These are phyloP conservation scores for Fusarium piperis DNA, from an alignment of 2,329 filamentous ascomycete genomes.

Conservation along the genomic window DNA sequence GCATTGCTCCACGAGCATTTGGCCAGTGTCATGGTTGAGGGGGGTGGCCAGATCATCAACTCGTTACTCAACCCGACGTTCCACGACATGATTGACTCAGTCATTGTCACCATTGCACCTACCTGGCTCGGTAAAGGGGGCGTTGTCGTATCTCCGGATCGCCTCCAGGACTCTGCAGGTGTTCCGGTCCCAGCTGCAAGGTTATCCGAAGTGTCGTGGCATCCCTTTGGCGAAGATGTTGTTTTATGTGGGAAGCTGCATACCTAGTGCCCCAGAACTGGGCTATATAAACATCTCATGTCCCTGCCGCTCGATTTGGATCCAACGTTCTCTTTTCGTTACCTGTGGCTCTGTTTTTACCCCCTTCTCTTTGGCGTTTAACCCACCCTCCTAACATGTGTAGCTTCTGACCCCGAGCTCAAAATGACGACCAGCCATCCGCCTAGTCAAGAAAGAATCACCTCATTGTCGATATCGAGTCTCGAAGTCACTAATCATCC, in stretches of 20 bases:
- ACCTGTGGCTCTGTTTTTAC: not conserved
- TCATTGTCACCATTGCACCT: conserved; percentile 90
- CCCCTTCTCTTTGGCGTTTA: not conserved
- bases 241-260: conserved; percentile 77
- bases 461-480: not conserved
- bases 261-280: conserved; percentile 26
- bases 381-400: not conserved
- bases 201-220: conserved; percentile 75
- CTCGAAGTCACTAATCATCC: not conserved
- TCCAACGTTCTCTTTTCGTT: not conserved
- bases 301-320: not conserved
- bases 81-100: conserved; percentile 73
- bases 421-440: not conserved
- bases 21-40: conserved; percentile 89
- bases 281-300: conserved; percentile 24
- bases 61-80: conserved; percentile 74
- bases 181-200: conserved; percentile 69
- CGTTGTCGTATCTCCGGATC: conserved; percentile 78
- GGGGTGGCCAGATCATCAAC: conserved; percentile 85
- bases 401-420: not conserved
- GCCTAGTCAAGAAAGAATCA: not conserved
- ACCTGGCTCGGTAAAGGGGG: conserved; percentile 88
- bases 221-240: conserved; percentile 82
- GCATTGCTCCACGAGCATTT: conserved; percentile 69
- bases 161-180: conserved; percentile 60